Base-by-base conservation (phyloP, 1,139 yeast species). In the Geotrichum aggregatum region DNA sequence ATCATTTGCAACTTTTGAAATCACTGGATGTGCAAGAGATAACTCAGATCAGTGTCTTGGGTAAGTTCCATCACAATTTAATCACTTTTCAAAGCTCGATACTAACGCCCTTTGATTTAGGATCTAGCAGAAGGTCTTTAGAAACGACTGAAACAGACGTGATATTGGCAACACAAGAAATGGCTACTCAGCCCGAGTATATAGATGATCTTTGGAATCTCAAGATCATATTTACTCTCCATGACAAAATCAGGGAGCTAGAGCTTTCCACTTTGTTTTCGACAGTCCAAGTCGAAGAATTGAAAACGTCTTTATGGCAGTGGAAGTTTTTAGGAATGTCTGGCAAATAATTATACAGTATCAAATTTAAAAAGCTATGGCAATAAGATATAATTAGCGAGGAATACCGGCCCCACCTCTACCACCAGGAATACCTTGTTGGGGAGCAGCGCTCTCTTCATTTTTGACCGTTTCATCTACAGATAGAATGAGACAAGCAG, bases 401-500 rank as follows among this genome's bases (percentile, higher is more conserved):
- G 56, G 56, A 45, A 54, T 50, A 21, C 54, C 56, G 28, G 47
- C 44, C 28, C 52, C 52, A 24, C 56, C 56, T 21, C 50, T 43
- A 14, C 52, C 47, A 44, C 54, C 56, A 40, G 49, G 62, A 13
- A 63, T 61, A 8, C 66, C 67, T 18, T 62, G 59, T 55, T 64
- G 71, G 28, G 70, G 70, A 30, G 62, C 65, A 28, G 70, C 66
- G 36, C 54, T 52, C 61, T 83, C 87, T 64, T 87, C 84, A 66
- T 87, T 88, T 66, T 79, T 87, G 61, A 92, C 89, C 16, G 98
- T 92, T 74, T 92, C 98, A 69, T 92, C 99, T 53, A 92, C 96
- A 18, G 95, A 84, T 60, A 92, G 77, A 62, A 92, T 87, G 65
- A 92, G 75, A 56, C 88, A 84, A 7, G 98, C 96, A 38, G 98